Conservation (phyloP, 1,139 yeast species). For the Sugiyamaella japonica region DNA sequence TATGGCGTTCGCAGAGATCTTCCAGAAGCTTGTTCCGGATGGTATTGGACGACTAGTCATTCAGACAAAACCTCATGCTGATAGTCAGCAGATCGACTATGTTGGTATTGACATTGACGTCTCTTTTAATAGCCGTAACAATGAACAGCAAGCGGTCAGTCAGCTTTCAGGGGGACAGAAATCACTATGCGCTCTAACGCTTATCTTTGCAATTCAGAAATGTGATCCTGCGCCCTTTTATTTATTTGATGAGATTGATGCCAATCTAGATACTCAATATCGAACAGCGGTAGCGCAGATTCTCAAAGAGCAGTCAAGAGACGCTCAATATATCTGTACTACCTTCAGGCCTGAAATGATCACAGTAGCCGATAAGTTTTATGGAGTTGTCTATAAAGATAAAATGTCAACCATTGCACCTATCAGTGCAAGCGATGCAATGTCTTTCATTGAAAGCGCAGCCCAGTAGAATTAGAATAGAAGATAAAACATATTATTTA, state of each 20-base stretch:
- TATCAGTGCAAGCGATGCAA: conserved; percentile 70
- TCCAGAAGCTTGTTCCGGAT: conserved; percentile 77
- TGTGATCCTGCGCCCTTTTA: conserved; percentile 98
- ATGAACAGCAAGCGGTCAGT: conserved; percentile 86
- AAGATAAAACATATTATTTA: neutral
- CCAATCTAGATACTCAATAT: conserved; percentile 90
- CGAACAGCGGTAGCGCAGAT: conserved; percentile 83
- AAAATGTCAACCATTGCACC: conserved; percentile 79
- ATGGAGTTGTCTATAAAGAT: conserved; percentile 81
- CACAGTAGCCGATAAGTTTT: conserved; percentile 80
- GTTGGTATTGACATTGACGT: conserved; percentile 85
- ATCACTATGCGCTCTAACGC: conserved; percentile 89
- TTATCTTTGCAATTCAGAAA: conserved; percentile 88
- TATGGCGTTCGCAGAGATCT: conserved; percentile 67
- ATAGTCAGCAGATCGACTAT: conserved; percentile 50
- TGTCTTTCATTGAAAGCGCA: conserved; percentile 55
- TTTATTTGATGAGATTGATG: conserved; percentile 93
- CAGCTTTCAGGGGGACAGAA: conserved; percentile 97
- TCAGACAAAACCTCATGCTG: conserved; percentile 23
- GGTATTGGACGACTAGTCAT: conserved; percentile 65
- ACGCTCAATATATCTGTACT: conserved; percentile 91
- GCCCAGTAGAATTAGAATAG: conserved; percentile 4
- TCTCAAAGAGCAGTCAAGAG: conserved; percentile 61
- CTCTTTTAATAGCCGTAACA: conserved; percentile 82
- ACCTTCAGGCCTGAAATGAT: conserved; percentile 94